Percentiles rank a stretch among this genome's conserved stretches.
Conservation (phyloP, 495 filamentous ascomycete species). For the Achaetomiella virescens region DNA sequence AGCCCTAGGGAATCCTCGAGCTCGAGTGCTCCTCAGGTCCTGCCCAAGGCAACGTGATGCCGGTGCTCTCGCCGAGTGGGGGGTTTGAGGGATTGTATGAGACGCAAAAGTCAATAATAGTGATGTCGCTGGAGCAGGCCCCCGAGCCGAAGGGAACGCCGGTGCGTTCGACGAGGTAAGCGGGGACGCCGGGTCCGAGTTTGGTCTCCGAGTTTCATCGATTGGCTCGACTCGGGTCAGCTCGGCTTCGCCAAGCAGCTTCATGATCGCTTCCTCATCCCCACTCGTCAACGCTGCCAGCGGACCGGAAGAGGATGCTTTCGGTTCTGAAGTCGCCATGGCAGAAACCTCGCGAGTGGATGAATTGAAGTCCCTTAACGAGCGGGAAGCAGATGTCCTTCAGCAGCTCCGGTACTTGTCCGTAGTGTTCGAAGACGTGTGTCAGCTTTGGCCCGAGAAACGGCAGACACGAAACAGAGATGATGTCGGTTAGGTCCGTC, state of each 20-base stretch:
- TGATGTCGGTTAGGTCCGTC: slow-evolving; percentile 38
- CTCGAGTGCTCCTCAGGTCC: slow-evolving; percentile 21
- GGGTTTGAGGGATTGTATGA: slow-evolving; percentile 11
- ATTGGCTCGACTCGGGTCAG: not conserved
- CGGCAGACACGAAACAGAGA: slow-evolving; percentile 29
- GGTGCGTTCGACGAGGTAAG: slow-evolving; percentile 15
- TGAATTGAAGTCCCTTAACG: slow-evolving; percentile 13
- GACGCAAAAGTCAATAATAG: slow-evolving; percentile 27
- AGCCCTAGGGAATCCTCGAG: not conserved
- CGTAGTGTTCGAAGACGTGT: not conserved
- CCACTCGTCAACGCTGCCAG: slow-evolving; percentile 20
- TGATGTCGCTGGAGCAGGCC: slow-evolving; percentile 8
- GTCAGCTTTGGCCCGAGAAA: slow-evolving; percentile 13
- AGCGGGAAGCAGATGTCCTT: slow-evolving; percentile 25
- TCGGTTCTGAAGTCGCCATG: slow-evolving; percentile 25
- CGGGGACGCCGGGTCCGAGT: slow-evolving; percentile 9
- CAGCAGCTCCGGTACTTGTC: slow-evolving; percentile 5
- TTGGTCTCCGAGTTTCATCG: not conserved
- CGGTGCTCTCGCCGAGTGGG: not conserved
- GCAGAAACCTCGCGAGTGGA: slow-evolving; percentile 20
- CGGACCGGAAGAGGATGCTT: slow-evolving; percentile 22
- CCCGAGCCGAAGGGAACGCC: not conserved
- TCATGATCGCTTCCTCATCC: slow-evolving; percentile 7
- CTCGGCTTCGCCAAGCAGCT: slow-evolving; percentile 7
- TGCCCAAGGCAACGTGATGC: slow-evolving; percentile 16